phyloP scores from a whole-genome alignment of 805 yeast species.

The Yamadazyma nakazawae region DNA sequence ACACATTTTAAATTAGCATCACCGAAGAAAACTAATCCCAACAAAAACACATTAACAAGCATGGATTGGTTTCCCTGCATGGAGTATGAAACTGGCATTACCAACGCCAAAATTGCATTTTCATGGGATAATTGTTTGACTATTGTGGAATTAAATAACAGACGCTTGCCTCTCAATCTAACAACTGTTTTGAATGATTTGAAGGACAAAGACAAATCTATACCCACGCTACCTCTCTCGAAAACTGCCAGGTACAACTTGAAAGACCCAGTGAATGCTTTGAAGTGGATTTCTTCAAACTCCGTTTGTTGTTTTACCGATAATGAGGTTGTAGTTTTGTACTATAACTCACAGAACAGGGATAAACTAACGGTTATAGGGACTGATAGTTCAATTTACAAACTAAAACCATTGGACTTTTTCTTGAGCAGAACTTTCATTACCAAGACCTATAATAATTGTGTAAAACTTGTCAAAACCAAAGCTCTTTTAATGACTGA shows the following conservation, averaged over 20 bases:
- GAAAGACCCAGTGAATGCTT: slow-evolving; percentile 13
- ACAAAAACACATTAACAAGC: slow-evolving; percentile 17
- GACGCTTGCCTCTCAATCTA: slow-evolving; percentile 31
- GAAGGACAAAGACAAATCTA: slow-evolving; percentile 36
- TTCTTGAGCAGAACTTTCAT: not conserved
- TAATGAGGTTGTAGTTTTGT: not conserved
- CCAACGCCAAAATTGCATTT: slow-evolving; percentile 53
- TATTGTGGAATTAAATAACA: slow-evolving; percentile 47
- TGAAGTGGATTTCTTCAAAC: slow-evolving; percentile 51
- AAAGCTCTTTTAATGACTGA: slow-evolving; percentile 4
- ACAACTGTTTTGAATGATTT: slow-evolving; percentile 23
- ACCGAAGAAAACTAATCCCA: not conserved
- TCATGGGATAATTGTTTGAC: slow-evolving; percentile 65
- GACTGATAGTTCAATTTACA: not conserved
- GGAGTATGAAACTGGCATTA: slow-evolving; percentile 21
- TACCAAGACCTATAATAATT: slow-evolving; percentile 1
- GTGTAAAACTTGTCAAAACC: slow-evolving; percentile 10
- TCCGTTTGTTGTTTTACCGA: slow-evolving; percentile 20
- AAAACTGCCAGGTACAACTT: slow-evolving; percentile 1
- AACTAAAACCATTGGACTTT: not conserved
- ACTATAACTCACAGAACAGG: not conserved
- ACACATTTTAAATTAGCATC: slow-evolving; percentile 52
- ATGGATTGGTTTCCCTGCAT: slow-evolving; percentile 63
- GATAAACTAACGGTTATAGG: slow-evolving; percentile 1
- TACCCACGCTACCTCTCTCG: slow-evolving; percentile 25